phyloP scores from a whole-genome alignment of 2,329 filamentous ascomycete genomes.

The Alternaria dauci region DNA sequence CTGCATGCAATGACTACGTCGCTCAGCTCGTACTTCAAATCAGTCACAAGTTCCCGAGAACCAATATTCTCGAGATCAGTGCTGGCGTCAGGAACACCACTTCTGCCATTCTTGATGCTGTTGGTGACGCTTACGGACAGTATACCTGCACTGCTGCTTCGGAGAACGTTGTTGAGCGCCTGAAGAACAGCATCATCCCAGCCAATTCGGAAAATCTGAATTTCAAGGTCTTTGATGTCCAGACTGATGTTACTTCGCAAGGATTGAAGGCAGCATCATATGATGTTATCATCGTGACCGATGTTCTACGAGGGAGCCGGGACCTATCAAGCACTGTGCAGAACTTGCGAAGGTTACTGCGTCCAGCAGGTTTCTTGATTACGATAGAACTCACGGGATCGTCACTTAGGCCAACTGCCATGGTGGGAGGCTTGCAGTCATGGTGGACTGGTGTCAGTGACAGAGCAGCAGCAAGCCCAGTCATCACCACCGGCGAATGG shows the following conservation, averaged over 20 bases:
- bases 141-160: constrained; percentile 11
- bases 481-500: constrained; percentile 26
- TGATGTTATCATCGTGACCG: constrained; percentile 30
- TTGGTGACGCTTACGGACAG: constrained; percentile 28
- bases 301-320: constrained; percentile 21
- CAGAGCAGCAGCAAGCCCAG: constrained; percentile 12
- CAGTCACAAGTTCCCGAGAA: not conserved
- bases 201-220: not conserved
- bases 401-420: not conserved
- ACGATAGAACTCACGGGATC: constrained; percentile 32
- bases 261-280: constrained; percentile 14
- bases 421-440: constrained; percentile 48
- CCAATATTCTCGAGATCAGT: not conserved
- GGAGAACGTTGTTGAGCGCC: constrained; percentile 20
- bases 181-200: not conserved
- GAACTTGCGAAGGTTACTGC: constrained; percentile 24
- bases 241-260: constrained; percentile 10
- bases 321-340: constrained; percentile 13
- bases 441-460: constrained; percentile 50
- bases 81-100: not conserved
- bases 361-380: constrained; percentile 50
- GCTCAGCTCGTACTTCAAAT: not conserved
- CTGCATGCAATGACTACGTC: not conserved
- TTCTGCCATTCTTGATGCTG: not conserved
- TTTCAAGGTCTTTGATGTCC: constrained; percentile 26